Evolutionary conservation across 2,329 filamentous ascomycete species (phyloP).

Genomic region (Penicillium expansum): DNA sequence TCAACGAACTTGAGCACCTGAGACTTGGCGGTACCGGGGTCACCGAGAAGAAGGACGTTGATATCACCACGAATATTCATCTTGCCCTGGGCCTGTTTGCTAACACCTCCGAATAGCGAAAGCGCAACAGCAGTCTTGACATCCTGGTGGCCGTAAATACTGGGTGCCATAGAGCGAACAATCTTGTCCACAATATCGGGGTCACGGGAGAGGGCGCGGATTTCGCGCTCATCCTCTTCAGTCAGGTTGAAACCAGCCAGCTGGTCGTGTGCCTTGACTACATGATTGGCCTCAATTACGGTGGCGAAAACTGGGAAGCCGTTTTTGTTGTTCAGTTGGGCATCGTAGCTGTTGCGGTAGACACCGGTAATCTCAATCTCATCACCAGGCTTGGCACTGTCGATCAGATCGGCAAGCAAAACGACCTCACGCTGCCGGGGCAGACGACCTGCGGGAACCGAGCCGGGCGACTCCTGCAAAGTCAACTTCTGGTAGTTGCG

Average conservation of each 20-base stretch:
- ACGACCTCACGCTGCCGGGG: slow-evolving; percentile 93
- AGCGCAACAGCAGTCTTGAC: slow-evolving; percentile 96
- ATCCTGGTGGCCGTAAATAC: slow-evolving; percentile 94
- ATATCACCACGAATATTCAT: slow-evolving; percentile 95
- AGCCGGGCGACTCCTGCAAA: slow-evolving; percentile 93
- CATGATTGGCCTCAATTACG: slow-evolving; percentile 93
- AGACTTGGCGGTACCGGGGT: slow-evolving; percentile 96
- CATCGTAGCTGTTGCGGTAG: slow-evolving; percentile 97
- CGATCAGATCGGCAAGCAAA: slow-evolving; percentile 93
- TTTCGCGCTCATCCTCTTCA: slow-evolving; percentile 89
- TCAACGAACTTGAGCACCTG: slow-evolving; percentile 97
- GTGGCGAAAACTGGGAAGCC: slow-evolving; percentile 98
- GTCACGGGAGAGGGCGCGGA: slow-evolving; percentile 82
- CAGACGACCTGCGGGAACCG: slow-evolving; percentile 90
- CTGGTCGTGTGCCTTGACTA: slow-evolving; percentile 96
- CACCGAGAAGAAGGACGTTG: slow-evolving; percentile 92
- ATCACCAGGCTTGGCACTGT: slow-evolving; percentile 93
- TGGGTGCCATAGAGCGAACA: slow-evolving; percentile 88
- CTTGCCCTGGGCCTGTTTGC: slow-evolving; percentile 82
- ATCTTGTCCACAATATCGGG: slow-evolving; percentile 91
- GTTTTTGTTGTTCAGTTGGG: slow-evolving; percentile 96
- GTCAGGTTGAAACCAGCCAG: slow-evolving; percentile 94
- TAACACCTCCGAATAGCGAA: slow-evolving; percentile 90
- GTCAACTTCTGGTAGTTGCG: slow-evolving; percentile 98
- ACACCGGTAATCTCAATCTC: slow-evolving; percentile 96